Evolutionary conservation across 352 stramenopile genomes (phyloP).

Genomic region (Phytophthora agathidicida): DNA sequence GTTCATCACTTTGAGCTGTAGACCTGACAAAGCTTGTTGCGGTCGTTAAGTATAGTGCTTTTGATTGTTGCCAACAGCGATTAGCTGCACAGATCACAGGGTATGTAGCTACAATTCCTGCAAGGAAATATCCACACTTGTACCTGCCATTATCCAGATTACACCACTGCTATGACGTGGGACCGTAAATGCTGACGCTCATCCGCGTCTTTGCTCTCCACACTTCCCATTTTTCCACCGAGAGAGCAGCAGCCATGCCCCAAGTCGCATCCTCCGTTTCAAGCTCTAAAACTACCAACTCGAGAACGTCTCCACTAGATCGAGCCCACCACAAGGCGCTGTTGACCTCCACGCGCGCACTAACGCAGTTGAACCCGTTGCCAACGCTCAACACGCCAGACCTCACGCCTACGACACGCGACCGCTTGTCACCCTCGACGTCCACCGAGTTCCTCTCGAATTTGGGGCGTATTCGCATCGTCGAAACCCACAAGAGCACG

Average conservation of each 20-base stretch:
- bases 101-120: too few relatives aligned
- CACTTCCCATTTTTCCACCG: constrained; percentile 14
- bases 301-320: not conserved
- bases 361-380: not conserved
- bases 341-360: constrained; percentile 1
- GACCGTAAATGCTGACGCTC: constrained; percentile 16
- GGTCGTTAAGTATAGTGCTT: too few relatives aligned
- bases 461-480: constrained; percentile 46
- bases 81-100: too few relatives aligned
- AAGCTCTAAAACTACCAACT: not conserved
- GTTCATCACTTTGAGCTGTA: too few relatives aligned
- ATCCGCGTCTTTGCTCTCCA: constrained; percentile 4
- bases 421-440: constrained; percentile 14
- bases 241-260: constrained; percentile 1
- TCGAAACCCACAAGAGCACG: constrained; percentile 24
- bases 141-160: too few relatives aligned
- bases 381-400: constrained; percentile 15
- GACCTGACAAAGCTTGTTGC: too few relatives aligned
- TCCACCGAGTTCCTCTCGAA: constrained; percentile 42
- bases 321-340: constrained; percentile 12
- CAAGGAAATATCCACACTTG: too few relatives aligned
- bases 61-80: too few relatives aligned
- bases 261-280: not conserved
- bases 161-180: constrained; percentile 4
- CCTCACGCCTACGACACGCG: constrained; percentile 17